Evolutionary conservation across 2,329 filamentous ascomycete species (phyloP).

Genomic region (Botrytis tulipae): DNA sequence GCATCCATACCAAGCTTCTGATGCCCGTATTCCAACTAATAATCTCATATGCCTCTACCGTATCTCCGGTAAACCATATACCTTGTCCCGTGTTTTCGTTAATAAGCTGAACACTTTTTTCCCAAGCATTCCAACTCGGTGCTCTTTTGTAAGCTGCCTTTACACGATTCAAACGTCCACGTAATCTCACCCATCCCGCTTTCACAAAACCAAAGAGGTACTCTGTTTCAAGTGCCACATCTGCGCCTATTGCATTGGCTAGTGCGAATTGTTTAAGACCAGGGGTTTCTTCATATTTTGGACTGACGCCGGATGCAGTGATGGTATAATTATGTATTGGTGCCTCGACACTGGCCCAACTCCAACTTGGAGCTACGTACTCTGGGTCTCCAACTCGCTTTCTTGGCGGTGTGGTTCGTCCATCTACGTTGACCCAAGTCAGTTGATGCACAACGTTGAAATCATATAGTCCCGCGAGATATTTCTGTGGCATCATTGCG

Average conservation of each 20-base stretch:
- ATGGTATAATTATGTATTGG: not conserved
- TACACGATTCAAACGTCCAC: not conserved
- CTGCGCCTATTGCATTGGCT: not conserved
- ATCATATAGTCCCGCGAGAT: not conserved
- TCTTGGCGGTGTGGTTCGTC: not conserved
- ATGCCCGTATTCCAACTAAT: not conserved
- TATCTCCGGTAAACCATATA: not conserved
- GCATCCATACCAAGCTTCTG: not conserved
- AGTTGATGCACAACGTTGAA: not conserved
- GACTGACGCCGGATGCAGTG: not conserved
- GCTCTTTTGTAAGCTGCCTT: not conserved
- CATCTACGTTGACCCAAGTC: not conserved
- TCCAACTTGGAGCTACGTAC: not conserved
- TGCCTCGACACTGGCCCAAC: not conserved
- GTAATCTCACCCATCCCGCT: not conserved
- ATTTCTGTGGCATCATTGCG: not conserved
- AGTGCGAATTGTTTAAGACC: not conserved
- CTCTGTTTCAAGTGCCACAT: not conserved
- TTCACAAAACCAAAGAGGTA: not conserved
- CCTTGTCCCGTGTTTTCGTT: not conserved
- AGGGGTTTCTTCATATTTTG: not conserved
- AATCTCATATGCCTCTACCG: not conserved
- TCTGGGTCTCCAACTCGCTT: not conserved
- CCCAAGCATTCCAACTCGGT: constrained; percentile 4
- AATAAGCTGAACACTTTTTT: not conserved